Percentiles rank a stretch among this genome's conserved stretches.
phyloP scores from a whole-genome alignment of 768 basidiomycete species.

The Pleurotus giganteus region DNA sequence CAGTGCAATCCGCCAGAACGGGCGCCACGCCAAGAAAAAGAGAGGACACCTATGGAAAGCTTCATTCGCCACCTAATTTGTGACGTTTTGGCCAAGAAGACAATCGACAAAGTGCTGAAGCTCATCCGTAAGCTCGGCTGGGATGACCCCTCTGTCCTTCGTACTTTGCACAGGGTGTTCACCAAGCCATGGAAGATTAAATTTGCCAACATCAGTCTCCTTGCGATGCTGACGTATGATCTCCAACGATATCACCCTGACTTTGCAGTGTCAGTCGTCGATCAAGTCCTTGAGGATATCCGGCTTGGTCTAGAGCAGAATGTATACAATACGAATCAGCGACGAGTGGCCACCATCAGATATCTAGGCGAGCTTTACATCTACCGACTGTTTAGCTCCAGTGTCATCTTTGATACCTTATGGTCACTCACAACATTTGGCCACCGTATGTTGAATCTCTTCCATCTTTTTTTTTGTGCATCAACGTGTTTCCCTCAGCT shows the following conservation, averaged over 20 bases:
- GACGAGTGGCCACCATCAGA: constrained; percentile 87
- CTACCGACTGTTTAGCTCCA: constrained; percentile 86
- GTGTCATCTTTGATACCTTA: constrained; percentile 88
- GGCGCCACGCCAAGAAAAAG: constrained; percentile 79
- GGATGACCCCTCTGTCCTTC: constrained; percentile 69
- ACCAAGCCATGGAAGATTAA: constrained; percentile 99
- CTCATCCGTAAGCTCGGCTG: constrained; percentile 93
- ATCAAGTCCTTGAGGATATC: constrained; percentile 93
- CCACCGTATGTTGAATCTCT: constrained; percentile 67
- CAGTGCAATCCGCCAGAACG: constrained; percentile 99
- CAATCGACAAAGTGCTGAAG: constrained; percentile 94
- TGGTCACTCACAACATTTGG: constrained; percentile 97
- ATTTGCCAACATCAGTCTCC: constrained; percentile 81
- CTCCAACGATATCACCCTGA: constrained; percentile 90
- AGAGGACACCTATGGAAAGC: constrained; percentile 82
- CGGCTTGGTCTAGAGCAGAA: constrained; percentile 91
- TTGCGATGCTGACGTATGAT: constrained; percentile 95
- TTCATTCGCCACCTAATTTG: constrained; percentile 96
- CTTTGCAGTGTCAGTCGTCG: constrained; percentile 85
- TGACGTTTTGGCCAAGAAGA: constrained; percentile 89
- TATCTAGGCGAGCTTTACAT: constrained; percentile 98
- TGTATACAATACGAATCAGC: constrained; percentile 92
- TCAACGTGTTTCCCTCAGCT: constrained; percentile 43
- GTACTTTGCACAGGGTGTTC: constrained; percentile 81
- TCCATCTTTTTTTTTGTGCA: not conserved